These are phyloP conservation scores for Helotiales sp. DNA, from an alignment of 2,329 filamentous ascomycete species.

Conservation along the genomic window DNA sequence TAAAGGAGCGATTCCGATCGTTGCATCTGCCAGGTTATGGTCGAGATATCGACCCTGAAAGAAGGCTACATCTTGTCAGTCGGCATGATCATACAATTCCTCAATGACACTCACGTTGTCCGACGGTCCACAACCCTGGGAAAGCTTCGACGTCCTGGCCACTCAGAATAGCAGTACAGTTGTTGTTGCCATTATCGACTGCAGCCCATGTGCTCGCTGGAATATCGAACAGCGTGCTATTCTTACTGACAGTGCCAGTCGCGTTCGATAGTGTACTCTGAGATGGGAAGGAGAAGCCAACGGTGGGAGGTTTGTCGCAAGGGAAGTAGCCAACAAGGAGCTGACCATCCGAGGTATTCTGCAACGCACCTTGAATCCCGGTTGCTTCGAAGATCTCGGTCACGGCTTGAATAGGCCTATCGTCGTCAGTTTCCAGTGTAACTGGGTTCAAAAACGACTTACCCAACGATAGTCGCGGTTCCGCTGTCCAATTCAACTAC, in stretches of 20 bases:
- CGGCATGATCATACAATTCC: not conserved
- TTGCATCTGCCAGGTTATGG: not conserved
- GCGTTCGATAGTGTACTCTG: constrained; percentile 6
- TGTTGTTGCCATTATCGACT: not conserved
- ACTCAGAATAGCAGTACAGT: constrained; percentile 7
- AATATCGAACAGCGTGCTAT: constrained; percentile 7
- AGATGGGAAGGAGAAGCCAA: constrained; percentile 14
- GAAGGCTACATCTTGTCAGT: not conserved
- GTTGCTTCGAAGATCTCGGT: constrained; percentile 7
- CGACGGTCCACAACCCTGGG: constrained; percentile 4
- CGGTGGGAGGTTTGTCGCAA: constrained; percentile 9
- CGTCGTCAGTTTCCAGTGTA: not conserved
- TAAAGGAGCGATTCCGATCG: not conserved
- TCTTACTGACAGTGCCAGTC: not conserved
- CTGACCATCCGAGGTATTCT: not conserved
- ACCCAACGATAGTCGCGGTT: constrained; percentile 11
- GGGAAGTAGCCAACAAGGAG: constrained; percentile 13
- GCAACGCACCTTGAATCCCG: constrained; percentile 11
- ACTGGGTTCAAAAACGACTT: not conserved
- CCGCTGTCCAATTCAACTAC: constrained; percentile 13
- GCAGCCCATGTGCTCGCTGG: not conserved
- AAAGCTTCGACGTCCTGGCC: not conserved
- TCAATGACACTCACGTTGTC: constrained; percentile 1
- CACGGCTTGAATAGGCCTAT: constrained; percentile 12
- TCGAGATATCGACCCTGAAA: not conserved